Evolutionary conservation across 2,329 filamentous ascomycete species (phyloP).

Genomic region (Chalaropsis ovoidea): DNA sequence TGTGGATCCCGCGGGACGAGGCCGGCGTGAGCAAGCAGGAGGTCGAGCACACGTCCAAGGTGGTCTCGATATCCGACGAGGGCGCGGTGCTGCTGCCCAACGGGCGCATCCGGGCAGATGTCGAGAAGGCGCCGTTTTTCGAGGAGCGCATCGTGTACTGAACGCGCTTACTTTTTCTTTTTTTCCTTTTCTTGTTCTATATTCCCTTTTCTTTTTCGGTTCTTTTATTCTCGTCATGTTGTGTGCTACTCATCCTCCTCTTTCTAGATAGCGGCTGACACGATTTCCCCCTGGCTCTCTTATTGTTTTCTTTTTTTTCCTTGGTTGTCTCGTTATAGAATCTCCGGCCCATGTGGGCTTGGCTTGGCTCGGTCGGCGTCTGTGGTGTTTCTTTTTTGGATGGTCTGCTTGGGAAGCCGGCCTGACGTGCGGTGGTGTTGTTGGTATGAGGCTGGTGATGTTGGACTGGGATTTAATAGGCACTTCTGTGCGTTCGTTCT

Average conservation of each 20-base stretch:
- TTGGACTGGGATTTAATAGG: neutral
- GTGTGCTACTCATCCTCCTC: neutral
- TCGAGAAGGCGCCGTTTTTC: conserved; percentile 35
- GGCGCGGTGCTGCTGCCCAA: conserved; percentile 52
- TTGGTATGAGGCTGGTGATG: neutral
- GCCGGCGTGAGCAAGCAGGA: conserved; percentile 62
- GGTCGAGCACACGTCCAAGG: conserved; percentile 53
- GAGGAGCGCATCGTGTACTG: conserved; percentile 36
- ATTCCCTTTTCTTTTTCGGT: conserved; percentile 6
- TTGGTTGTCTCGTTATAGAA: neutral
- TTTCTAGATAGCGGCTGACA: neutral
- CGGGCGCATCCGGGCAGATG: conserved; percentile 33
- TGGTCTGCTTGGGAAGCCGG: neutral
- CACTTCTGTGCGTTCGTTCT: too few species aligned
- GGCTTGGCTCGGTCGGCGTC: neutral
- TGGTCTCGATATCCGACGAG: conserved; percentile 63
- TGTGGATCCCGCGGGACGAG: conserved; percentile 68
- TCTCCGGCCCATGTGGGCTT: neutral
- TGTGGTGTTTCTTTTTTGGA: neutral
- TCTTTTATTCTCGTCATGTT: neutral
- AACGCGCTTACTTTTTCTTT: neutral
- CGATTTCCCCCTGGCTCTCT: neutral
- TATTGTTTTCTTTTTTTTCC: neutral
- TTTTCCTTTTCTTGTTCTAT: neutral
- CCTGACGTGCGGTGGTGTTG: neutral